These are phyloP conservation scores for Yarrowia bubula DNA, from an alignment of 805 yeast species.

Conservation along the genomic window DNA sequence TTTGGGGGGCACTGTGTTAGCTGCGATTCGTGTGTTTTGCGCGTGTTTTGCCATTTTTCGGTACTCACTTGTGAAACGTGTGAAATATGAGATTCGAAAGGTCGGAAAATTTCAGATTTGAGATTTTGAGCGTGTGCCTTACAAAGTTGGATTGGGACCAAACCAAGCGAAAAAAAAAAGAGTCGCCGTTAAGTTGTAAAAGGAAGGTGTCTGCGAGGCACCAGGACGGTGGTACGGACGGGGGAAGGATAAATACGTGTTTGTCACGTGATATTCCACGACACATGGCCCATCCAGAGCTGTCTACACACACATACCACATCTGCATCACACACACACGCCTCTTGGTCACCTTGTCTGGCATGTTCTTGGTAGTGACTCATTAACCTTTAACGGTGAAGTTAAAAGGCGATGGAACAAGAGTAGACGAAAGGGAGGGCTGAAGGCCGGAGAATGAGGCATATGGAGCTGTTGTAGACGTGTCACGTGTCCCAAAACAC, in stretches of 20 bases:
- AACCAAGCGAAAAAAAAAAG: background rate
- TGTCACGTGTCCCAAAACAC: background rate
- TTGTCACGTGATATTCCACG: background rate
- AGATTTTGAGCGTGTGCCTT: constrained; percentile 20
- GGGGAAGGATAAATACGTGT: background rate
- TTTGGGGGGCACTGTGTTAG: constrained; percentile 35
- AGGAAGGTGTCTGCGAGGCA: constrained; percentile 23
- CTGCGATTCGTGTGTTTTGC: background rate
- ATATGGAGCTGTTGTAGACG: background rate
- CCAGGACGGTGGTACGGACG: background rate
- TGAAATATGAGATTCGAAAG: background rate
- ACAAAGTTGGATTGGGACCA: constrained; percentile 4
- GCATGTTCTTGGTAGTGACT: constrained; percentile 1
- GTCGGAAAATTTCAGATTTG: constrained; percentile 17
- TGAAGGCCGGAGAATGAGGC: background rate
- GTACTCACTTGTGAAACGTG: constrained; percentile 10
- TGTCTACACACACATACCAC: background rate
- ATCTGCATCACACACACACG: background rate
- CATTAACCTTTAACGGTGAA: constrained; percentile 15
- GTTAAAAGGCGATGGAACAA: background rate
- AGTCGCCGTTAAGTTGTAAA: background rate
- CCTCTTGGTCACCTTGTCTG: constrained; percentile 3
- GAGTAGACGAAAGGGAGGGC: background rate
- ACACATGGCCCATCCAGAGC: too few species aligned
- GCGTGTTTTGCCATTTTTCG: background rate